Percentiles rank a stretch among this genome's conserved stretches.
These are phyloP conservation scores for Auricularia auricula-judae DNA, from an alignment of 768 basidiomycete species.

Conservation along the genomic window DNA sequence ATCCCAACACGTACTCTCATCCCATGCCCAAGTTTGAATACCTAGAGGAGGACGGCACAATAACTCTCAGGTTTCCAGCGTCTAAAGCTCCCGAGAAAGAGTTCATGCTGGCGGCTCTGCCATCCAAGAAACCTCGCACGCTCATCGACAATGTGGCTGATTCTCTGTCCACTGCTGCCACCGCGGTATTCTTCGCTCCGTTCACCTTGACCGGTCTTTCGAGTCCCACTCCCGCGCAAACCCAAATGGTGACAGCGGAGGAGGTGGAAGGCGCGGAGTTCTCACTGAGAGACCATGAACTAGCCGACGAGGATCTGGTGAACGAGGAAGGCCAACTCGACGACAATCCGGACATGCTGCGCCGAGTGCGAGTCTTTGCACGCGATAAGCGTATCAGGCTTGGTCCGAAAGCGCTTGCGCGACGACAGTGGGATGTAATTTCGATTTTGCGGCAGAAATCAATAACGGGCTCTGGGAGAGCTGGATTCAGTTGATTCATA, in stretches of 20 bases:
- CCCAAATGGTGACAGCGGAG: neutral
- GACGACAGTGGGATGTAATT: neutral
- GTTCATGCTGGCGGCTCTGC: neutral
- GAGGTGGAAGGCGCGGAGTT: neutral
- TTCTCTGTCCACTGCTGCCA: neutral
- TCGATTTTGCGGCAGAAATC: neutral
- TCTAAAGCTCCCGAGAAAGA: neutral
- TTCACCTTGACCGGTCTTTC: neutral
- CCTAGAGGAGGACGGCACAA: neutral
- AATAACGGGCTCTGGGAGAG: neutral
- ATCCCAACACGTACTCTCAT: slow-evolving; percentile 69
- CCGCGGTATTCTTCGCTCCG: neutral
- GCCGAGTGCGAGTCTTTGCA: neutral
- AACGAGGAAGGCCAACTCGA: neutral
- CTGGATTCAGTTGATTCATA: neutral
- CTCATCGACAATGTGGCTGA: neutral
- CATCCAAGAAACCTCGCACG: neutral
- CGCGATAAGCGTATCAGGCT: neutral
- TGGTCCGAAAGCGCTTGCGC: neutral
- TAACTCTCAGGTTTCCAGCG: neutral
- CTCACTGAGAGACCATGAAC: neutral
- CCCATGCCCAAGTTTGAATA: slow-evolving; percentile 4
- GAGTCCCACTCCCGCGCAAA: neutral
- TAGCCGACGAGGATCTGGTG: neutral
- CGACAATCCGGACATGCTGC: neutral